Conservation (phyloP, 768 basidiomycete genomes). For the Hericium alpestre region DNA sequence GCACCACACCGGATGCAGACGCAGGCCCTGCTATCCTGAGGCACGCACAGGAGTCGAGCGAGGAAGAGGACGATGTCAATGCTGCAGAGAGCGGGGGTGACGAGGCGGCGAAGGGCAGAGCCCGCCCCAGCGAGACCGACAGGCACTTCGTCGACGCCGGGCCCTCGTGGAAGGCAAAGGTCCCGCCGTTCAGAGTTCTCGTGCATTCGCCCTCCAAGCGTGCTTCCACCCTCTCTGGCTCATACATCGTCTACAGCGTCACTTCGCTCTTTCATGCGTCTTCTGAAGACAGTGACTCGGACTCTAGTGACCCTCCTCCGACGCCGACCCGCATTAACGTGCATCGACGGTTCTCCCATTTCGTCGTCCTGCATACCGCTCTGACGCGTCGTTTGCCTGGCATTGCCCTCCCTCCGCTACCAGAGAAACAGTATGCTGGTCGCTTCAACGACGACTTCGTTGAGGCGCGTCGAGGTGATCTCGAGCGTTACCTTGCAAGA, state of each 20-base stretch:
- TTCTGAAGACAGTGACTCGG: slow-evolving; percentile 12
- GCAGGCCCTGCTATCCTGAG: slow-evolving; percentile 12
- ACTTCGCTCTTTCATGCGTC: slow-evolving; percentile 57
- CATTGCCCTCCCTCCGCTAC: slow-evolving; percentile 69
- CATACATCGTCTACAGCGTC: slow-evolving; percentile 67
- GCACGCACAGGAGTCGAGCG: slow-evolving; percentile 16
- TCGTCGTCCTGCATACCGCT: slow-evolving; percentile 65
- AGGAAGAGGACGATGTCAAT: slow-evolving; percentile 28
- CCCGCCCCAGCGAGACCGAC: slow-evolving; percentile 38
- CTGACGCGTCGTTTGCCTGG: slow-evolving; percentile 61
- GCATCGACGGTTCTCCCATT: slow-evolving; percentile 76
- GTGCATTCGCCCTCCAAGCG: slow-evolving; percentile 79
- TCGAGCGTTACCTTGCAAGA: slow-evolving; percentile 66
- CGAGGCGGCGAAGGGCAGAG: slow-evolving; percentile 6
- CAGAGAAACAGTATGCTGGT: slow-evolving; percentile 78
- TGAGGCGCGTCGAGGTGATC: slow-evolving; percentile 69
- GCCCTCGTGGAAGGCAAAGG: slow-evolving; percentile 62
- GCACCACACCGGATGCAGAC: slow-evolving; percentile 20
- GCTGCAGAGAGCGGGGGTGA: slow-evolving; percentile 27
- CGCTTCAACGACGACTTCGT: slow-evolving; percentile 75
- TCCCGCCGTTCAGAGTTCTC: slow-evolving; percentile 61
- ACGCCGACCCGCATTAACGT: slow-evolving; percentile 54
- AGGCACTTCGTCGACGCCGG: slow-evolving; percentile 62
- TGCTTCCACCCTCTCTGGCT: slow-evolving; percentile 51
- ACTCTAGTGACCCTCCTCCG: slow-evolving; percentile 14